phyloP scores from a whole-genome alignment of 2,329 filamentous ascomycete genomes.

The Parascedosporium putredinis region DNA sequence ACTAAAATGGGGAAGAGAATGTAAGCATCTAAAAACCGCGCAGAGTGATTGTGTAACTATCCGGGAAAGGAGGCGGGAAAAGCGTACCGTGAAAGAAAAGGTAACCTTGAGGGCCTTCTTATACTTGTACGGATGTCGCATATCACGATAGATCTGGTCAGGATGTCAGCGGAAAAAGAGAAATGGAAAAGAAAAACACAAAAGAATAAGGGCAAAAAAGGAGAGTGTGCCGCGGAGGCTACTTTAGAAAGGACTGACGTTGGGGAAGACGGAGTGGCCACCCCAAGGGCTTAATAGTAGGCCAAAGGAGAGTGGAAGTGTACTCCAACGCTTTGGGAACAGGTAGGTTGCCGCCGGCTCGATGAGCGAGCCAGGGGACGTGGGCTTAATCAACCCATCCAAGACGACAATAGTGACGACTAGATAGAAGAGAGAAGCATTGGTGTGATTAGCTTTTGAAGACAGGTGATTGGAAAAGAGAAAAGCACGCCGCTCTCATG shows the following conservation, averaged over 20 bases:
- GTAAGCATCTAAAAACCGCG: too few relatives aligned
- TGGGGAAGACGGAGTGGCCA: constrained; percentile 66
- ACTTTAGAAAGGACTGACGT: constrained; percentile 27
- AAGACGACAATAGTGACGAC: constrained; percentile 76
- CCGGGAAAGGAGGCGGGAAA: background rate
- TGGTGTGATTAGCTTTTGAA: background rate
- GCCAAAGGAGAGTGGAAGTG: constrained; percentile 78
- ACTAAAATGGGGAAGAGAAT: constrained; percentile 40
- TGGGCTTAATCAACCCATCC: constrained; percentile 76
- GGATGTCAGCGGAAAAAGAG: too few relatives aligned
- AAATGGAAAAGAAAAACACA: too few relatives aligned
- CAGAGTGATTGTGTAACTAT: too few relatives aligned
- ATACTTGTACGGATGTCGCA: constrained; percentile 73
- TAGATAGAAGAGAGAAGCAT: constrained; percentile 24
- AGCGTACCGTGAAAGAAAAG: constrained; percentile 69
- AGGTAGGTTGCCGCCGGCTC: constrained; percentile 71
- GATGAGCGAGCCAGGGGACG: constrained; percentile 70
- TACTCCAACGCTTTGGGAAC: constrained; percentile 77
- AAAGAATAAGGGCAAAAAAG: too few relatives aligned
- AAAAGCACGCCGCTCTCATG: too few relatives aligned
- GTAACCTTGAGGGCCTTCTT: constrained; percentile 63
- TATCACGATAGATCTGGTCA: constrained; percentile 54
- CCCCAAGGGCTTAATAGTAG: constrained; percentile 72
- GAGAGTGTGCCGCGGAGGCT: too few relatives aligned
- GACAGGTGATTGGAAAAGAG: background rate